Percentiles rank a stretch among this genome's conserved stretches.
These are phyloP conservation scores for Penicillium arizonense DNA, from an alignment of 495 filamentous ascomycete genomes.

Conservation along the genomic window DNA sequence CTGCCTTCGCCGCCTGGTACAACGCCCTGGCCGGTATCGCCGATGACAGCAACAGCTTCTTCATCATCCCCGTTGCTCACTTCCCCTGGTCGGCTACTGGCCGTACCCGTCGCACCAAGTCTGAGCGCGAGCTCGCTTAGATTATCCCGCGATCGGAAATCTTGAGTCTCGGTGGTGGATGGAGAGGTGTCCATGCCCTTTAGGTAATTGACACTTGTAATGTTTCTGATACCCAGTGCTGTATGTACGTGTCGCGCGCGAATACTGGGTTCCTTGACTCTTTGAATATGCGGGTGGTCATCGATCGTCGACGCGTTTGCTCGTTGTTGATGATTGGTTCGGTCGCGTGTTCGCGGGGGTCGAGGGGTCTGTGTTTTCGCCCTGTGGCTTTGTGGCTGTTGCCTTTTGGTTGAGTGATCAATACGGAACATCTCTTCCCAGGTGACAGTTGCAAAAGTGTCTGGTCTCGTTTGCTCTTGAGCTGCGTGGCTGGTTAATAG, in stretches of 20 bases:
- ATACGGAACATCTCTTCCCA: background rate
- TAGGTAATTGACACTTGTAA: slow-evolving; percentile 18
- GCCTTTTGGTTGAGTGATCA: background rate
- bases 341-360: background rate
- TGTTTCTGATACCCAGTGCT: slow-evolving; percentile 39
- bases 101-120: slow-evolving; percentile 54
- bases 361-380: background rate
- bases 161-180: background rate
- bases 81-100: slow-evolving; percentile 97
- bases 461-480: background rate
- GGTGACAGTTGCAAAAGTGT: slow-evolving; percentile 8
- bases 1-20: slow-evolving; percentile 94
- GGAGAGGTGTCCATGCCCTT: background rate
- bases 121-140: slow-evolving; percentile 41
- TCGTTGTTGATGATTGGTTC: slow-evolving; percentile 4
- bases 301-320: slow-evolving; percentile 2
- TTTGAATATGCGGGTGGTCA: background rate
- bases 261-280: background rate
- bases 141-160: background rate
- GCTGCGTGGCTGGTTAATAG: slow-evolving; percentile 6
- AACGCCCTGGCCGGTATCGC: slow-evolving; percentile 94
- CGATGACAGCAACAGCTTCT: slow-evolving; percentile 88
- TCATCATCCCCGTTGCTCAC: slow-evolving; percentile 90
- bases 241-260: slow-evolving; percentile 11
- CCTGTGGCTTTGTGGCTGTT: slow-evolving; percentile 3